Conservation (phyloP, 352 stramenopile genomes). For the Phytophthora uliginosa region DNA sequence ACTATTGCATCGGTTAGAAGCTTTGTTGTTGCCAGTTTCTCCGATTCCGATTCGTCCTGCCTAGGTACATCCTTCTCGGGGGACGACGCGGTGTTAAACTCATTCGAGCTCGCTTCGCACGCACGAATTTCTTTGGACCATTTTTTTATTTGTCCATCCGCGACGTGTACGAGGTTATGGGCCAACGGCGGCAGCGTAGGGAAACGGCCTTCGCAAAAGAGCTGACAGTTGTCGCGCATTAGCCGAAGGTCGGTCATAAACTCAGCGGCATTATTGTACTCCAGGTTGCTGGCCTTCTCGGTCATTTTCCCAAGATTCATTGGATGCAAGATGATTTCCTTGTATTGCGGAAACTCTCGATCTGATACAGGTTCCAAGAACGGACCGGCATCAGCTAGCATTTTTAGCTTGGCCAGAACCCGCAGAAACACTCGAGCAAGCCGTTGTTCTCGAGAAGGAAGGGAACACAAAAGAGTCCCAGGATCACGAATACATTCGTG, state of each 20-base stretch:
- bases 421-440: conserved; percentile 72
- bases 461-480: conserved; percentile 60
- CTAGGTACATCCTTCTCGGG: conserved; percentile 17
- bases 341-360: conserved; percentile 87
- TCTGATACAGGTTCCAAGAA: conserved; percentile 87
- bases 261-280: conserved; percentile 62
- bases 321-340: conserved; percentile 80
- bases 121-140: conserved; percentile 72
- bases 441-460: conserved; percentile 68
- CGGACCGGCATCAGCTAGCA: conserved; percentile 67
- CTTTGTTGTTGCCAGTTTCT: conserved; percentile 5
- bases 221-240: conserved; percentile 80
- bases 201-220: conserved; percentile 87
- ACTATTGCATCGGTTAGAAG: conserved; percentile 48
- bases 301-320: conserved; percentile 80
- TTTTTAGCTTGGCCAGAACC: conserved; percentile 70
- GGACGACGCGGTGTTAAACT: conserved; percentile 15
- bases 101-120: conserved; percentile 47
- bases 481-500: conserved; percentile 44
- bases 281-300: conserved; percentile 58
- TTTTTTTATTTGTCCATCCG: conserved; percentile 76
- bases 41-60: conserved; percentile 8
- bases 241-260: conserved; percentile 80
- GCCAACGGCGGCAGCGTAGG: conserved; percentile 80
- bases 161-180: conserved; percentile 73